Conservation (phyloP, 1,139 yeast genomes). For the Candida sanyaensis region DNA sequence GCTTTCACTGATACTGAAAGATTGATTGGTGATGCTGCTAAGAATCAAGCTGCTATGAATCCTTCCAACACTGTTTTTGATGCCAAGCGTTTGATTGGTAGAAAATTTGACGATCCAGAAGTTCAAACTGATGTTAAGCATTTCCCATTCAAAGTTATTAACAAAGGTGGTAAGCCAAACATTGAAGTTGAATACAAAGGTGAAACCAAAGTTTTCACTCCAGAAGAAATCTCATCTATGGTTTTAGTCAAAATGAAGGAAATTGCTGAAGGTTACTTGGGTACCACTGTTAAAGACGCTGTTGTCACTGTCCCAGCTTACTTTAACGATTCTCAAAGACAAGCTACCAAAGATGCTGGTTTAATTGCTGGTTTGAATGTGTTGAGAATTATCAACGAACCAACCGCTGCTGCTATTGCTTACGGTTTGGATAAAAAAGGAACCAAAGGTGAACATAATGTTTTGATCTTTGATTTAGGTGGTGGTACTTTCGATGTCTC, state of each 20-base stretch:
- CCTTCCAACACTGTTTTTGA: constrained; percentile 67
- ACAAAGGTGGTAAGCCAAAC: constrained; percentile 60
- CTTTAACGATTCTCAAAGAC: constrained; percentile 65
- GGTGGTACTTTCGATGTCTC: constrained; percentile 99
- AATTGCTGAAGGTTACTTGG: constrained; percentile 66
- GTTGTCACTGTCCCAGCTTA: constrained; percentile 74
- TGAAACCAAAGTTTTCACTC: constrained; percentile 63
- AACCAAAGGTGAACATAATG: constrained; percentile 59
- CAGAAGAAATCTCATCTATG: constrained; percentile 72
- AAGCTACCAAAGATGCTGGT: constrained; percentile 65
- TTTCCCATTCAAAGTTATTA: constrained; percentile 62
- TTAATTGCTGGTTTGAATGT: constrained; percentile 62
- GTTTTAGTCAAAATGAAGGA: constrained; percentile 65
- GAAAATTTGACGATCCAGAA: constrained; percentile 60
- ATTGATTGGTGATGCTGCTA: constrained; percentile 72
- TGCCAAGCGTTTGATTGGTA: constrained; percentile 70
- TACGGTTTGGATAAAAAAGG: constrained; percentile 56
- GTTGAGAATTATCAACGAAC: constrained; percentile 61
- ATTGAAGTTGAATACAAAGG: constrained; percentile 67
- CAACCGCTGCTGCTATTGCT: constrained; percentile 66
- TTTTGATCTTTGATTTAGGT: constrained; percentile 92
- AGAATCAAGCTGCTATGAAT: constrained; percentile 73
- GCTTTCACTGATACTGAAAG: constrained; percentile 70
- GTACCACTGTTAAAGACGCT: constrained; percentile 63
- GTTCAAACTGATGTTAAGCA: constrained; percentile 60